Conservation (phyloP, 805 yeast species). For the Starmerella floris region DNA sequence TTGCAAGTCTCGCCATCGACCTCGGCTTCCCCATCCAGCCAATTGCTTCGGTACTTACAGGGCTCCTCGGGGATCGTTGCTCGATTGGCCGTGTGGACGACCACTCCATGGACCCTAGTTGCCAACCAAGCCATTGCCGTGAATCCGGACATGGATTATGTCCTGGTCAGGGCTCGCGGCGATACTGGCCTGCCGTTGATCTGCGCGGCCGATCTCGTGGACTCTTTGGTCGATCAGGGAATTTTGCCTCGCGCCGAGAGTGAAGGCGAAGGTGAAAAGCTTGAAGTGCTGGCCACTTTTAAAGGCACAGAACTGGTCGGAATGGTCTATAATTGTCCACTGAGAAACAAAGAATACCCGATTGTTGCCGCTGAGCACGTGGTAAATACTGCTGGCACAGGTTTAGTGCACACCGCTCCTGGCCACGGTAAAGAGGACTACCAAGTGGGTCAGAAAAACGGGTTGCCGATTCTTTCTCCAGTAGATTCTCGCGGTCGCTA, state of each 20-base stretch:
- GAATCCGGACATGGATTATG: conserved; percentile 46
- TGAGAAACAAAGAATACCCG: conserved; percentile 39
- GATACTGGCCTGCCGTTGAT: conserved; percentile 35
- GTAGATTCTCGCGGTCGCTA: conserved; percentile 67
- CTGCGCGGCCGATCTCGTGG: conserved; percentile 42
- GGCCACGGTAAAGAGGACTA: conserved; percentile 97
- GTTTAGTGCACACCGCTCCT: conserved; percentile 92
- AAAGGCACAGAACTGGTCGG: conserved; percentile 34
- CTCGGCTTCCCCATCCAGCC: no score
- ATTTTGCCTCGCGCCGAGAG: neutral
- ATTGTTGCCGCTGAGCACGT: conserved; percentile 73
- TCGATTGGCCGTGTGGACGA: conserved; percentile 65
- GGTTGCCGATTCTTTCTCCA: conserved; percentile 54
- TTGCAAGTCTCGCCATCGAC: conserved; percentile 1
- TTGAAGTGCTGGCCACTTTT: conserved; percentile 22
- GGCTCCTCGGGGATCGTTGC: conserved; percentile 4
- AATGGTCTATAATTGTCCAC: conserved; percentile 43
- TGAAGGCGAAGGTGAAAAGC: conserved; percentile 12
- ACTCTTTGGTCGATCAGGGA: conserved; percentile 24
- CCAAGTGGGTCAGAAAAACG: conserved; percentile 45
- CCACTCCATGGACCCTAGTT: conserved; percentile 95
- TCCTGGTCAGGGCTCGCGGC: conserved; percentile 29
- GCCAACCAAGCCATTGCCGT: conserved; percentile 75
- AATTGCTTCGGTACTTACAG: no score
- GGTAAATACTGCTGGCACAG: conserved; percentile 72